Conservation (phyloP, 192 early-diverging fungal genomes). For the Mortierella antarctica region DNA sequence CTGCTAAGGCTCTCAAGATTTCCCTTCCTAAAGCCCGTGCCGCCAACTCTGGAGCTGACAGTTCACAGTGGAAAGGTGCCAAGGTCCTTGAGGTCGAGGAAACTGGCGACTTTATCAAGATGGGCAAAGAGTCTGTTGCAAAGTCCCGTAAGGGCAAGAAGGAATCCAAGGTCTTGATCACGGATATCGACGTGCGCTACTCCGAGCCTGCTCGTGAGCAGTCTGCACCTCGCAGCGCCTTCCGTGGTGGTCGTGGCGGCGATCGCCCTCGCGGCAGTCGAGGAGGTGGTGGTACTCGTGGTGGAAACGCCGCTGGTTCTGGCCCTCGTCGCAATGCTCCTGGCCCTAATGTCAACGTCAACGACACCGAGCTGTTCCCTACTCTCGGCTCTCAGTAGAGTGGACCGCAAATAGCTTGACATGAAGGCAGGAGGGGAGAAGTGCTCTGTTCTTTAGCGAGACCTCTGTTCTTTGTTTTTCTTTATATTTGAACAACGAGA, state of each 20-base stretch:
- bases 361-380: conserved; percentile 78
- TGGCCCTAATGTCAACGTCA: conserved; percentile 69
- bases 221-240: conserved; percentile 70
- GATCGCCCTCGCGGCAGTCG: conserved; percentile 44
- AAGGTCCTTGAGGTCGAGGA: conserved; percentile 78
- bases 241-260: conserved; percentile 62
- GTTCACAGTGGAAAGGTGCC: conserved; percentile 83
- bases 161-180: conserved; percentile 74
- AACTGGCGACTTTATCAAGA: conserved; percentile 77
- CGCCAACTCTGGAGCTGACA: conserved; percentile 91
- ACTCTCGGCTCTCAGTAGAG: conserved; percentile 61
- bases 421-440: background rate
- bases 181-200: conserved; percentile 79
- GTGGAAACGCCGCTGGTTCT: conserved; percentile 63
- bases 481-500: too few relatives aligned
- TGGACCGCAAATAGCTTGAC: background rate
- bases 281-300: conserved; percentile 45
- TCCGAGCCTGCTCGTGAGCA: conserved; percentile 85
- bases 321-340: conserved; percentile 63
- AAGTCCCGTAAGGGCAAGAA: conserved; percentile 60
- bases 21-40: conserved; percentile 73
- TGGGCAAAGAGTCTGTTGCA: conserved; percentile 68
- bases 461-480: background rate
- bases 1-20: conserved; percentile 67
- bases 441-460: background rate